These are phyloP conservation scores for Rubia peregrina DNA, from an alignment of 305 asterid genomes.

Conservation along the genomic window DNA sequence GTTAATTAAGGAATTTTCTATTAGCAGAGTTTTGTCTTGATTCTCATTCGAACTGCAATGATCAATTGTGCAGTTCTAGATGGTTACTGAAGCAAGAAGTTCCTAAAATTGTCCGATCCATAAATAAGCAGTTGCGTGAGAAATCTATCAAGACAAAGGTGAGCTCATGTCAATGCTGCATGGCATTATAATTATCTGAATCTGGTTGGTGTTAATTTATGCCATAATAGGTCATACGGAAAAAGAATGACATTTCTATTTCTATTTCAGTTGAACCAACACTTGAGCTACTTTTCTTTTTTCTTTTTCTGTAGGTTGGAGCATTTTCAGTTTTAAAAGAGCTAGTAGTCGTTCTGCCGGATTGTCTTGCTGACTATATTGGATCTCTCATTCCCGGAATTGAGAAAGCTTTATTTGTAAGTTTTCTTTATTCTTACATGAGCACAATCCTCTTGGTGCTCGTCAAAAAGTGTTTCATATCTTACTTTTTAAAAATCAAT, in stretches of 20 bases:
- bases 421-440: slow-evolving; percentile 25
- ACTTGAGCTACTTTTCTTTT: slow-evolving; percentile 7
- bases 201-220: neutral
- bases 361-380: slow-evolving; percentile 97
- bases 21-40: too few relatives aligned
- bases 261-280: slow-evolving; percentile 11
- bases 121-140: slow-evolving; percentile 87
- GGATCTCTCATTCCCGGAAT: slow-evolving; percentile 94
- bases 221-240: neutral
- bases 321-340: slow-evolving; percentile 95
- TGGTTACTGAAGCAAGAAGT: slow-evolving; percentile 94
- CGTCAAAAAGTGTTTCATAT: slow-evolving; percentile 7
- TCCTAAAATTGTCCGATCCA: slow-evolving; percentile 87
- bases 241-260: slow-evolving; percentile 7
- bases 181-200: neutral
- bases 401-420: slow-evolving; percentile 89
- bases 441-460: slow-evolving; percentile 11
- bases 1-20: too few relatives aligned
- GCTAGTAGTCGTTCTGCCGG: slow-evolving; percentile 92
- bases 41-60: neutral
- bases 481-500: slow-evolving; percentile 12
- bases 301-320: slow-evolving; percentile 65
- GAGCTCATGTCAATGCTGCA: slow-evolving; percentile 8
- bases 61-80: slow-evolving; percentile 59
- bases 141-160: slow-evolving; percentile 98